A percentile compares a stretch with the other conserved stretches of the same genome.
phyloP scores from a whole-genome alignment of 345 rosid species.

The Salix brachista region DNA sequence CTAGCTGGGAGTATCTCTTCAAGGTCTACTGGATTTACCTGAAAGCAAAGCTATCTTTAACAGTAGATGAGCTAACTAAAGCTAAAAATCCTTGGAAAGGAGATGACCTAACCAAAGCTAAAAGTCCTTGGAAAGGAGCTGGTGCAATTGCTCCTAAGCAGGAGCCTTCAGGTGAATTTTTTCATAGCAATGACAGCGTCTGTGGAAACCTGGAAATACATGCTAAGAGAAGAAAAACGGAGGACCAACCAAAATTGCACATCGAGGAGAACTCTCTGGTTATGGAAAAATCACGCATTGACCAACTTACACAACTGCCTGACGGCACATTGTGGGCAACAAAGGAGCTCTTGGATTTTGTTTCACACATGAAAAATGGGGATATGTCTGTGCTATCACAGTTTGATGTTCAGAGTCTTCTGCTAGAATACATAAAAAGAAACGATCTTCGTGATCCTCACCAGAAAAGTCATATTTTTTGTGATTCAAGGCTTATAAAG shows the following conservation, averaged over 20 bases:
- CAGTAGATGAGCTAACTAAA: conserved; percentile 60
- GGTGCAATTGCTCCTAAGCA: conserved; percentile 24
- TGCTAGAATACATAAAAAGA: conserved; percentile 64
- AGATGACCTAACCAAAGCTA: conserved; percentile 27
- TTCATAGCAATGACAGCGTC: conserved; percentile 24
- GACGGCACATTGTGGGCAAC: conserved; percentile 68
- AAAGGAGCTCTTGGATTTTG: conserved; percentile 77
- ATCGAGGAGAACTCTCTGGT: conserved; percentile 22
- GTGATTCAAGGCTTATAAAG: conserved; percentile 64
- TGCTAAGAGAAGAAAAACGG: conserved; percentile 52
- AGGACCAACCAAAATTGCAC: conserved; percentile 27
- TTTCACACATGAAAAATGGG: conserved; percentile 70
- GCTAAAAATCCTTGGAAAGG: conserved; percentile 82
- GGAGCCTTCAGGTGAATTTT: conserved; percentile 29
- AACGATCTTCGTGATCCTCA: conserved; percentile 74
- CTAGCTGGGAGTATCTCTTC: conserved; percentile 98
- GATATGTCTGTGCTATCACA: conserved; percentile 52
- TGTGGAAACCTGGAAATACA: conserved; percentile 39
- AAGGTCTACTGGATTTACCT: conserved; percentile 79
- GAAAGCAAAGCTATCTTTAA: conserved; percentile 68
- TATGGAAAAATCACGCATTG: conserved; percentile 23
- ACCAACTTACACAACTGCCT: conserved; percentile 24
- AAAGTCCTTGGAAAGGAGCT: conserved; percentile 23
- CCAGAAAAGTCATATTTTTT: conserved; percentile 59
- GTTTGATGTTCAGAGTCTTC: conserved; percentile 65